phyloP scores from a whole-genome alignment of 768 basidiomycete species.

The Myochromella boudieri region DNA sequence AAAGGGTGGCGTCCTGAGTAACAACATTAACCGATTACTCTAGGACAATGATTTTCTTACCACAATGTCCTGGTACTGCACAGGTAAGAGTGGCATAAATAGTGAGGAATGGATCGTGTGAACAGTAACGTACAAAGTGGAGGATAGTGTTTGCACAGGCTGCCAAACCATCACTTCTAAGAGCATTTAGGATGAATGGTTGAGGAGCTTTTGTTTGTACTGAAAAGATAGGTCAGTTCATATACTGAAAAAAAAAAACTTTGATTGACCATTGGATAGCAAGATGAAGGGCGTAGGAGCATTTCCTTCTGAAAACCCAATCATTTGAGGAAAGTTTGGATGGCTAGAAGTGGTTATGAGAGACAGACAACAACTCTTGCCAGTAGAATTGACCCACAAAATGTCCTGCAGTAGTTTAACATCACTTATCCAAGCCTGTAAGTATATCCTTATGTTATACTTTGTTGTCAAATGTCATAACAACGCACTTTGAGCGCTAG shows the following conservation, averaged over 20 bases:
- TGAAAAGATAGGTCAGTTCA: slow-evolving; percentile 15
- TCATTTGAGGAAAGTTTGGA: slow-evolving; percentile 52
- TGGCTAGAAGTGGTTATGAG: slow-evolving; percentile 30
- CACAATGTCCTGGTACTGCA: slow-evolving; percentile 41
- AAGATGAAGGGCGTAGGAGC: slow-evolving; percentile 50
- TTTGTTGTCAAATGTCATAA: background rate
- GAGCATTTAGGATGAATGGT: slow-evolving; percentile 32
- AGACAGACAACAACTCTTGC: background rate
- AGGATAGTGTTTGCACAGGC: slow-evolving; percentile 29
- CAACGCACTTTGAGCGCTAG: slow-evolving; percentile 29
- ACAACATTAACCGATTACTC: background rate
- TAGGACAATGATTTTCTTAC: slow-evolving; percentile 19
- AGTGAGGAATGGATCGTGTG: slow-evolving; percentile 31
- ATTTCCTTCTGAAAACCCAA: slow-evolving; percentile 46
- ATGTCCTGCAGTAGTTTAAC: slow-evolving; percentile 49
- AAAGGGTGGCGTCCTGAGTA: slow-evolving; percentile 40
- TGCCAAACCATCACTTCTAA: slow-evolving; percentile 36
- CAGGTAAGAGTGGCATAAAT: slow-evolving; percentile 5
- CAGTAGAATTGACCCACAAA: slow-evolving; percentile 32
- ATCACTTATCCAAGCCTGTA: slow-evolving; percentile 48
- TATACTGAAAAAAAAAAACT: background rate
- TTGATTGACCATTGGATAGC: slow-evolving; percentile 42
- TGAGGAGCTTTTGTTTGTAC: slow-evolving; percentile 45
- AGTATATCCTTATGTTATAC: background rate
- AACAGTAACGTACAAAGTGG: slow-evolving; percentile 15